Evolutionary conservation across 2,329 filamentous ascomycete genomes (phyloP).

Genomic region (Fusarium begoniae): DNA sequence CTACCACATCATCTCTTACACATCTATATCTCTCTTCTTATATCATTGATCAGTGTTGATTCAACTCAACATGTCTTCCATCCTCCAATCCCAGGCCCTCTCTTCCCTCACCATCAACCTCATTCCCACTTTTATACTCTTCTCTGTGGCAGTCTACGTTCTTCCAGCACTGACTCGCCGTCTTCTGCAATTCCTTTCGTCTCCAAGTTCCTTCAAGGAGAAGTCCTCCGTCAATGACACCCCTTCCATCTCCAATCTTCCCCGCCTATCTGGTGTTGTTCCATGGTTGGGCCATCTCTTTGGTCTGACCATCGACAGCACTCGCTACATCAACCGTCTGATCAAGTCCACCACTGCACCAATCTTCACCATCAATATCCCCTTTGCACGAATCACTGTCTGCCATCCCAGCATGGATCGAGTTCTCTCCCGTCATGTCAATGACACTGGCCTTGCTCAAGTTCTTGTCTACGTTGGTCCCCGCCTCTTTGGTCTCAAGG

Average conservation of each 20-base stretch:
- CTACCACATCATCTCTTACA: not conserved
- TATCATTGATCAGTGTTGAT: not conserved
- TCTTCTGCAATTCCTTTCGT: not conserved
- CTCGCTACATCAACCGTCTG: conserved; percentile 41
- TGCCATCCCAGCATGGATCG: conserved; percentile 43
- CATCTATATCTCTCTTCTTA: not conserved
- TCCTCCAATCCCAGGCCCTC: not conserved
- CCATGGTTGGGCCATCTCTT: conserved; percentile 42
- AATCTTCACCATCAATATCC: conserved; percentile 45
- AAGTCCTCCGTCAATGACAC: not conserved
- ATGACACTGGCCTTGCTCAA: conserved; percentile 44
- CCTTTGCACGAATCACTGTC: conserved; percentile 42
- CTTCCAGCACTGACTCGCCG: conserved; percentile 8
- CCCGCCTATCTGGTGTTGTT: conserved; percentile 31
- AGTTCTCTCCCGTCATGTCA: conserved; percentile 40
- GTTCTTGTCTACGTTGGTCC: conserved; percentile 44
- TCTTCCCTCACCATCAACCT: conserved; percentile 11
- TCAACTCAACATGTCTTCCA: not conserved
- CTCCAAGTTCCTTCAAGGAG: conserved; percentile 8
- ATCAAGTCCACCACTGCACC: conserved; percentile 35
- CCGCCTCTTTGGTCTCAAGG: conserved; percentile 40
- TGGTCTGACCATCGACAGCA: conserved; percentile 37
- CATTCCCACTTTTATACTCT: conserved; percentile 11
- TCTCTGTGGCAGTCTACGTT: not conserved
- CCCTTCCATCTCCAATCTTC: conserved; percentile 34